These are phyloP conservation scores for Penicillium sp. DNA, from an alignment of 2,329 filamentous ascomycete species.

Conservation along the genomic window DNA sequence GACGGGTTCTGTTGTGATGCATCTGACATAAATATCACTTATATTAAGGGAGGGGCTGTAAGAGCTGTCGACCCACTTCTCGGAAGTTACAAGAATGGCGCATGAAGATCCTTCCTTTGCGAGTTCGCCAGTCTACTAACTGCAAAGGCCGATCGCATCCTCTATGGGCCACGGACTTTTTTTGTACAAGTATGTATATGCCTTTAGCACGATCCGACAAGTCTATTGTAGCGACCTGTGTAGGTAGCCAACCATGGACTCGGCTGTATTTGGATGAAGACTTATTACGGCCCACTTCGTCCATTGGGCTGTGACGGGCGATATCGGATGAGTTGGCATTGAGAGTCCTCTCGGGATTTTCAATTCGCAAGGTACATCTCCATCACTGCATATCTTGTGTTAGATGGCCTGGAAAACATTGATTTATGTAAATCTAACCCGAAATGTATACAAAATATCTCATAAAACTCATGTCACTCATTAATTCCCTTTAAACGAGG, in stretches of 20 bases:
- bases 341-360: not conserved
- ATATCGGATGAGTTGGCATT: not conserved
- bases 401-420: not conserved
- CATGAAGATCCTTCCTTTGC: not conserved
- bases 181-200: not conserved
- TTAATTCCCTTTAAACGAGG: not conserved
- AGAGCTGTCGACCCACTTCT: constrained; percentile 30
- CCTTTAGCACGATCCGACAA: not conserved
- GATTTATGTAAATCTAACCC: not conserved
- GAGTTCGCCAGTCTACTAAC: not conserved
- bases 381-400: not conserved
- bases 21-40: constrained; percentile 31
- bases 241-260: not conserved
- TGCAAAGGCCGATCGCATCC: constrained; percentile 16
- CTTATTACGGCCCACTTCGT: constrained; percentile 7
- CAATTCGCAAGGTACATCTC: not conserved
- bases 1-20: constrained; percentile 30
- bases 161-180: not conserved
- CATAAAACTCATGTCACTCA: not conserved
- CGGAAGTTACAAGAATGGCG: constrained; percentile 41
- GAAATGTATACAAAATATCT: not conserved
- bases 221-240: not conserved
- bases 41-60: constrained; percentile 33
- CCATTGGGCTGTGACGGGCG: not conserved
- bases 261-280: not conserved